Evolutionary conservation across 2,329 filamentous ascomycete genomes (phyloP).

Genomic region (Trichoderma lentiforme): DNA sequence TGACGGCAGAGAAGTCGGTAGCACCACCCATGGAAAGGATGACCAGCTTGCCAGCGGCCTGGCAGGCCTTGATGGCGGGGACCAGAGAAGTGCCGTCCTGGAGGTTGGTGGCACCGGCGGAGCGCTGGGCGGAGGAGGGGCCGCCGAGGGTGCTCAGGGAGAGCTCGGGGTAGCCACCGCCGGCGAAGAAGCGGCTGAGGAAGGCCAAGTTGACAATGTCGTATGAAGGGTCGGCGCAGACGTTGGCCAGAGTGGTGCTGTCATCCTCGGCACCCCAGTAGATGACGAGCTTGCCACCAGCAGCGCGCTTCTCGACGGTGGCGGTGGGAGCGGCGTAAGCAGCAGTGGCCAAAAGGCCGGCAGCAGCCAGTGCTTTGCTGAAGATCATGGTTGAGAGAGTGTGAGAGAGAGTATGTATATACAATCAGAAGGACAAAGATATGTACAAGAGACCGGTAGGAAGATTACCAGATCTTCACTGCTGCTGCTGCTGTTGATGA

Average conservation of each 20-base stretch:
- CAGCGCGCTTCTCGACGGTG: slow-evolving; percentile 11
- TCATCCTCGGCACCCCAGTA: slow-evolving; percentile 26
- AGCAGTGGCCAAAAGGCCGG: slow-evolving; percentile 17
- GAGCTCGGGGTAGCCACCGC: slow-evolving; percentile 18
- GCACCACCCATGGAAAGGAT: slow-evolving; percentile 67
- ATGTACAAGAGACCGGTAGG: slow-evolving; percentile 16
- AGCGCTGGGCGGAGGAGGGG: slow-evolving; percentile 18
- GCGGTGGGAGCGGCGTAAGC: slow-evolving; percentile 14
- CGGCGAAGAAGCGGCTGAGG: slow-evolving; percentile 22
- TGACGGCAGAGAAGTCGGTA: slow-evolving; percentile 64
- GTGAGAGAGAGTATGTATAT: background rate
- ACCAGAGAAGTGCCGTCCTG: slow-evolving; percentile 23
- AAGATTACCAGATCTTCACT: slow-evolving; percentile 22
- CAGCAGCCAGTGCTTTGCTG: slow-evolving; percentile 17
- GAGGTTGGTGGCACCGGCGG: slow-evolving; percentile 24
- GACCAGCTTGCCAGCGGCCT: slow-evolving; percentile 63
- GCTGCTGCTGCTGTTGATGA: background rate
- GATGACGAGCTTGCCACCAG: slow-evolving; percentile 22
- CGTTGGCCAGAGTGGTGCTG: slow-evolving; percentile 21
- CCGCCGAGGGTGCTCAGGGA: slow-evolving; percentile 13
- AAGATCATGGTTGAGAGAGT: slow-evolving; percentile 14
- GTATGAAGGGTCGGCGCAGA: slow-evolving; percentile 23
- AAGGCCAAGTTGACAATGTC: slow-evolving; percentile 26
- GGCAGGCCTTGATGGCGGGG: slow-evolving; percentile 51
- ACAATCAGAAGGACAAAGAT: slow-evolving; percentile 1